phyloP scores from a whole-genome alignment of 192 early-diverging fungal species.

The Obelidium mucronatum region DNA sequence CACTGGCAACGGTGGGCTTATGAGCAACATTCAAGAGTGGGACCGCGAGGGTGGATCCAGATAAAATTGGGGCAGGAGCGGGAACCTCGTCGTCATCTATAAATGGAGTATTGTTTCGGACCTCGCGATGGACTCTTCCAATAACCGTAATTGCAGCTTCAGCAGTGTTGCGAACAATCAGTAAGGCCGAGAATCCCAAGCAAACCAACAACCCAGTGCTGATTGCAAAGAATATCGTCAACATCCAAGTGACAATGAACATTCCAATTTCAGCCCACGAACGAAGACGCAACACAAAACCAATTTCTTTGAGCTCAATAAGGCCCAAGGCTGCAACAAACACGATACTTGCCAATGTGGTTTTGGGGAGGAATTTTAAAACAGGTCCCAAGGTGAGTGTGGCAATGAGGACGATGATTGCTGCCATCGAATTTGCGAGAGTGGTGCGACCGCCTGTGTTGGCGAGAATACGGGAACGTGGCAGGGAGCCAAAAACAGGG shows the following conservation, averaged over 20 bases:
- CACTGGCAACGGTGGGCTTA: not conserved
- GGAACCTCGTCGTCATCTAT: not conserved
- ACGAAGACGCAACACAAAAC: conserved; percentile 67
- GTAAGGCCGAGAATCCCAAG: conserved; percentile 36
- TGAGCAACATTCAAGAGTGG: not conserved
- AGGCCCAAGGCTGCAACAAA: conserved; percentile 81
- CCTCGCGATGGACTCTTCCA: conserved; percentile 27
- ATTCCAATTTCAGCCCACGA: conserved; percentile 37
- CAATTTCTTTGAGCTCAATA: conserved; percentile 78
- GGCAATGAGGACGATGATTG: conserved; percentile 72
- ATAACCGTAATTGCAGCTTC: conserved; percentile 39
- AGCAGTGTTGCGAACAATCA: conserved; percentile 43
- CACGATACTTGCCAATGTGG: conserved; percentile 83
- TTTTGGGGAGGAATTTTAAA: conserved; percentile 78
- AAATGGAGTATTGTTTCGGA: not conserved
- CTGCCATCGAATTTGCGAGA: conserved; percentile 76
- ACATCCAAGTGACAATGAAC: conserved; percentile 39
- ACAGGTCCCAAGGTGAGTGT: conserved; percentile 75
- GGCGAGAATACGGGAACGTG: conserved; percentile 90
- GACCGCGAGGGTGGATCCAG: too few relatives aligned
- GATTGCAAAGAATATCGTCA: conserved; percentile 42
- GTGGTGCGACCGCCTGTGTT: conserved; percentile 83
- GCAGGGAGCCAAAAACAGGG: too few relatives aligned
- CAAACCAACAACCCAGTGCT: conserved; percentile 40
- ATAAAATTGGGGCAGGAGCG: too few relatives aligned